These are phyloP conservation scores for Cladosporium halotolerans DNA, from an alignment of 2,329 filamentous ascomycete species.

Conservation along the genomic window DNA sequence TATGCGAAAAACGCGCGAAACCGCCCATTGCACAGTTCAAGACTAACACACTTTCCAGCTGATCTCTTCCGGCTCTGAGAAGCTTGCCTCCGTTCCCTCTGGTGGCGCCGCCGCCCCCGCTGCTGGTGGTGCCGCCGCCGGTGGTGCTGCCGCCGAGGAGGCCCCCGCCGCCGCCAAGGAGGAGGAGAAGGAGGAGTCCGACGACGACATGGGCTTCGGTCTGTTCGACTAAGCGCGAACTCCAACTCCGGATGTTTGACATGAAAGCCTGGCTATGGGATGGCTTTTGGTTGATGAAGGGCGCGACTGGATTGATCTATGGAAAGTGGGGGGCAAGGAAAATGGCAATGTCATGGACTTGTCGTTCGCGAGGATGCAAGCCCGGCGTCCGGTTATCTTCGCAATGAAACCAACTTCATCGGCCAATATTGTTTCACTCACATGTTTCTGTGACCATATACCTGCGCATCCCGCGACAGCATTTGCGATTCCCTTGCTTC, in stretches of 20 bases:
- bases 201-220: conserved; percentile 70
- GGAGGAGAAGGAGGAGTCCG: conserved; percentile 73
- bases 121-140: conserved; percentile 57
- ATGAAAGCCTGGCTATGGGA: conserved; percentile 7
- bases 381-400: conserved; percentile 6
- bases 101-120: conserved; percentile 70
- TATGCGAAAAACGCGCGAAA: neutral
- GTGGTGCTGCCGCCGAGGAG: conserved; percentile 60
- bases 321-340: conserved; percentile 5
- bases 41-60: conserved; percentile 53
- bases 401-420: conserved; percentile 11
- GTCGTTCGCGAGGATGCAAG: conserved; percentile 4
- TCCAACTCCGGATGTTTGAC: conserved; percentile 8
- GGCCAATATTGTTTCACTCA: neutral
- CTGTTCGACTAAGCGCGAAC: conserved; percentile 54
- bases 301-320: conserved; percentile 2
- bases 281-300: conserved; percentile 10
- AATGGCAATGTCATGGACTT: conserved; percentile 9
- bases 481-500: too few species aligned
- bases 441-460: too few species aligned
- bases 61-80: conserved; percentile 80
- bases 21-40: neutral
- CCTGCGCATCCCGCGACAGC: too few species aligned
- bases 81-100: conserved; percentile 96
- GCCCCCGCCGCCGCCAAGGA: conserved; percentile 58